These are phyloP conservation scores for Tetradesmus obliquus DNA, from an alignment of 139 green algal genomes.

Conservation along the genomic window DNA sequence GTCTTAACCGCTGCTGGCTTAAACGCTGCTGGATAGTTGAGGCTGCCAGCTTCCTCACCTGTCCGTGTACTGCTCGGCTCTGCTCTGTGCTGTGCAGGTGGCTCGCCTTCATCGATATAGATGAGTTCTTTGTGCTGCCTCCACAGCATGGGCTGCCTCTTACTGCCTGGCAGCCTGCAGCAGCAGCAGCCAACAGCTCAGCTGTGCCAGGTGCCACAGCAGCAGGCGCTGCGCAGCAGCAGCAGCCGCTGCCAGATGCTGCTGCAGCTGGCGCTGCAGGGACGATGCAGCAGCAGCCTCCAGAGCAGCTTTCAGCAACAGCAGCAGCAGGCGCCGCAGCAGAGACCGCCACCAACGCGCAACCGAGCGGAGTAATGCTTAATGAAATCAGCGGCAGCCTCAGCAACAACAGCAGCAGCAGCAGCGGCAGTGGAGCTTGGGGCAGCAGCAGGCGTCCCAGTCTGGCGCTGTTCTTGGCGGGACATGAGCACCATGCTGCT, in stretches of 20 bases:
- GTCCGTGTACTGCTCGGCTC: too few species aligned
- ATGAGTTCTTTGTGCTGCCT: constrained; percentile 59
- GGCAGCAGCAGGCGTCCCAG: not conserved
- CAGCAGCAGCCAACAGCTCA: not conserved
- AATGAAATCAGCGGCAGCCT: not conserved
- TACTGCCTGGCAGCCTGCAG: not conserved
- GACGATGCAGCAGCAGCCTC: not conserved
- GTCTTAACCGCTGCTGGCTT: too few species aligned
- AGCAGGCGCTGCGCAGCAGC: not conserved
- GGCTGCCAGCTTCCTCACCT: too few species aligned
- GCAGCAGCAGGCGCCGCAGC: not conserved
- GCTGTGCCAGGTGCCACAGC: not conserved
- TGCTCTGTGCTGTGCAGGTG: constrained; percentile 21
- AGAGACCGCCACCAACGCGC: not conserved
- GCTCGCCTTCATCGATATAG: constrained; percentile 59
- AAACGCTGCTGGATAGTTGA: too few species aligned
- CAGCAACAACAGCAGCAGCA: not conserved
- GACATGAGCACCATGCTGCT: constrained; percentile 37
- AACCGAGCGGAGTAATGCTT: too few species aligned
- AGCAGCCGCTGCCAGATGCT: not conserved
- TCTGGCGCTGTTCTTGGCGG: constrained; percentile 38
- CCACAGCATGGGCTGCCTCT: not conserved
- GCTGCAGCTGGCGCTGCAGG: not conserved
- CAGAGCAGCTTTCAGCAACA: not conserved
- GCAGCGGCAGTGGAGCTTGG: not conserved